Evolutionary conservation across 208 protist genomes (phyloP), one percentile per base, ranked within the genome.

Genomic region (Histomonas meleagridis): DNA sequence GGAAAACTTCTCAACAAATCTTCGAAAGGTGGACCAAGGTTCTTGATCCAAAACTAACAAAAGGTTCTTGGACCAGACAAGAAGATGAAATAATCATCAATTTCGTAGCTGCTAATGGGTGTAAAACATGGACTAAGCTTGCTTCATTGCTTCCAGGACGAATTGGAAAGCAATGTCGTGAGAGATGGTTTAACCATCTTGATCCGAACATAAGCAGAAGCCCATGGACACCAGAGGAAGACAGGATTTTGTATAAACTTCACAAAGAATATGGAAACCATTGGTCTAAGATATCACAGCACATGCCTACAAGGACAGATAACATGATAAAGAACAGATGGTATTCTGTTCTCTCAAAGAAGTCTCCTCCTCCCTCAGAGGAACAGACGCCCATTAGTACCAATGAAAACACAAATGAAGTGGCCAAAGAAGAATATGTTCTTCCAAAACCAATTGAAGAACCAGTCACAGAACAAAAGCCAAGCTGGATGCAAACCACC

Each of bases 171-270:
- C 60, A 65, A 65, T 65, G 60, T 26, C 60, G 60, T n/a, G 60
- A 65, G 23, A 65, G 60, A 35, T 94, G 92, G 91, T 90, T 94
- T 35, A 94, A 94, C 78, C 93, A 94, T 43, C 92, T 94, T 40
- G 93, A 94, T 60, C 93, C 93, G 9, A 78, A 35, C 46, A 93
- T 94, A 70, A 92, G 51, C 32, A 48, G 92, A 72, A 90, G 92
- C 49, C 92, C 93, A 10, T 94, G 93, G 93, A 92, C 93, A 51
- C 60, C 51, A 35, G 93, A 93, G 46, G 93, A 94, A 70, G 93
- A 94, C 32, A 10, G n/a, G 23, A 10, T 32, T 32, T n/a, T 65
- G 7, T n/a, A 32, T n/a, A n/a, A 32, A 5, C 23, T 65, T n/a
- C 60, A 65, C 23, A 26, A 65, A 65, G 21, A 65, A n/a, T 65